Evolutionary conservation across 352 stramenopile species (phyloP).

Genomic region (Halophytophthora batemanensis): DNA sequence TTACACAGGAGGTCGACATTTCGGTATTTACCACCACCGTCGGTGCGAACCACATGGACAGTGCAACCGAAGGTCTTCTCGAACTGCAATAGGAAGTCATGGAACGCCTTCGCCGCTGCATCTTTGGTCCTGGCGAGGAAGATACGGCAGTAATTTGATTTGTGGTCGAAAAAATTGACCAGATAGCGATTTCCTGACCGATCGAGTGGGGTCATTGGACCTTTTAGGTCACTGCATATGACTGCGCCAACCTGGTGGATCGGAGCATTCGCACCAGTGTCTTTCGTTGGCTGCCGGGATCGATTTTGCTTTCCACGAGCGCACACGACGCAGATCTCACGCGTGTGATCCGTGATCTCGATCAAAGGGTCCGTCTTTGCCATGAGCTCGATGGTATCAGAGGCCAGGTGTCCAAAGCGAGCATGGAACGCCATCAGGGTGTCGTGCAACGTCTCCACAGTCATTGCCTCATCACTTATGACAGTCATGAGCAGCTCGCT

Average conservation of each 20-base stretch:
- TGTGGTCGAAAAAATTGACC: conserved; percentile 16
- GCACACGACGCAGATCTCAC: conserved; percentile 10
- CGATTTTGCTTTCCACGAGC: conserved; percentile 13
- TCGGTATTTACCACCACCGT: conserved; percentile 22
- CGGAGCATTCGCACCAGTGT: conserved; percentile 11
- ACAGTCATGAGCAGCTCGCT: conserved; percentile 3
- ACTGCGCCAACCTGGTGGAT: conserved; percentile 9
- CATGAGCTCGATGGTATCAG: conserved; percentile 3
- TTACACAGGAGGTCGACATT: conserved; percentile 30
- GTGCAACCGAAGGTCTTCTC: conserved; percentile 4
- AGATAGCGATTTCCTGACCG: conserved; percentile 10
- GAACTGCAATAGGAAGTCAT: conserved; percentile 8
- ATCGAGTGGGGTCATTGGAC: conserved; percentile 9
- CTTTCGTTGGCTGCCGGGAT: conserved; percentile 1
- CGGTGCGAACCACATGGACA: conserved; percentile 8
- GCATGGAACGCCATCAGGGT: conserved; percentile 7
- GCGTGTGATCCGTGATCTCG: conserved; percentile 1
- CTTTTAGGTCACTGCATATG: conserved; percentile 18
- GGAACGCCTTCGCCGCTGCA: conserved; percentile 2
- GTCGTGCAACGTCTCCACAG: not conserved
- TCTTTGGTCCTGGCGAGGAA: conserved; percentile 17
- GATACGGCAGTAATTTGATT: conserved; percentile 7
- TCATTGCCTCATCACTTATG: not conserved
- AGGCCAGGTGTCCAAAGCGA: conserved; percentile 3
- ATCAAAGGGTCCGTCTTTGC: conserved; percentile 4